A percentile compares a stretch with the other conserved stretches of the same genome.
phyloP scores from a whole-genome alignment of 2,329 filamentous ascomycete species.

The Penicillium sp. region DNA sequence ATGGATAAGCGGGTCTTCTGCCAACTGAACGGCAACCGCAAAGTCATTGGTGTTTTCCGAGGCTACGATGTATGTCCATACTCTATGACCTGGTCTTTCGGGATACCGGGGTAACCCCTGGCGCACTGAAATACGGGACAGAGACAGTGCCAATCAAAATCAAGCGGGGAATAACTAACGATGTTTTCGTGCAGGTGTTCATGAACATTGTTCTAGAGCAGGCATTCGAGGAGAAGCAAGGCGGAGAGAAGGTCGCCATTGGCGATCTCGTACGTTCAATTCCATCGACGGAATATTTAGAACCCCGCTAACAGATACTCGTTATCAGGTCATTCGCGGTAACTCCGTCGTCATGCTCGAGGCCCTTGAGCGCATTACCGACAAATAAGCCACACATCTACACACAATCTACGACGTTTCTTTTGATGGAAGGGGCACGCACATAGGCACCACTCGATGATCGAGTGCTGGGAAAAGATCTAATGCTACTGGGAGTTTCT shows the following conservation, averaged over 20 bases:
- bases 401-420: slow-evolving; percentile 16
- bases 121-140: no score
- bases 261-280: slow-evolving; percentile 76
- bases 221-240: slow-evolving; percentile 88
- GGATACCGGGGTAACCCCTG: no score
- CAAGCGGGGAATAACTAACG: neutral
- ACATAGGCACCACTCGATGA: slow-evolving; percentile 11
- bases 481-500: slow-evolving; percentile 39
- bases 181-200: slow-evolving; percentile 67
- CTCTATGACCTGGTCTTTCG: neutral
- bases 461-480: slow-evolving; percentile 25
- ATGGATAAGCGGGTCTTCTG: slow-evolving; percentile 99
- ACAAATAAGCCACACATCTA: slow-evolving; percentile 34
- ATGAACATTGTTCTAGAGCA: slow-evolving; percentile 98
- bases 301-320: slow-evolving; percentile 8
- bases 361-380: slow-evolving; percentile 46
- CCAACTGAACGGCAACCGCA: slow-evolving; percentile 95
- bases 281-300: neutral
- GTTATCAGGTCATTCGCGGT: slow-evolving; percentile 77
- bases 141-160: neutral
- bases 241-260: slow-evolving; percentile 82
- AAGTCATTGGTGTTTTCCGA: slow-evolving; percentile 89
- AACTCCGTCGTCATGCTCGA: slow-evolving; percentile 99
- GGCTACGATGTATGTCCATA: slow-evolving; percentile 80
- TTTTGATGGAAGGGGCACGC: slow-evolving; percentile 10